phyloP scores from a whole-genome alignment of 345 rosid genomes.

The Syzygium oleosum region DNA sequence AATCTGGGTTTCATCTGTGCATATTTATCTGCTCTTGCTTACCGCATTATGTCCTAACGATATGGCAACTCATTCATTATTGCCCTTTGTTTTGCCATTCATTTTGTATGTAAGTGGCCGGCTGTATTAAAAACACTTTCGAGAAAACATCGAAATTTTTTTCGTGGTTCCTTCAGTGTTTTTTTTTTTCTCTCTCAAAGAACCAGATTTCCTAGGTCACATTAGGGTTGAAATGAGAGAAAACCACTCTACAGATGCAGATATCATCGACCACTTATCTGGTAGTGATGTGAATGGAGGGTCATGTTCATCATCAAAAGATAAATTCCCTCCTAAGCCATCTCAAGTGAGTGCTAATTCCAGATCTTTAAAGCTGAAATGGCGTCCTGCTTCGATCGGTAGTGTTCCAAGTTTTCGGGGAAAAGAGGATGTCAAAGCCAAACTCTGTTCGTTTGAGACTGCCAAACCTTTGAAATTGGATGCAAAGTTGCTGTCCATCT shows the following conservation, averaged over 20 bases:
- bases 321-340: background rate
- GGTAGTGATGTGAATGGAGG: background rate
- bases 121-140: background rate
- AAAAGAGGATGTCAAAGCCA: constrained; percentile 28
- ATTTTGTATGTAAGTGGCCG: background rate
- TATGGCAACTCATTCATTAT: background rate
- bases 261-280: constrained; percentile 1
- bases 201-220: constrained; percentile 29
- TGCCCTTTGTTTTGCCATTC: background rate
- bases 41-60: background rate
- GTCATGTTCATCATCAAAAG: constrained; percentile 5
- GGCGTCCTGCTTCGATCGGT: constrained; percentile 37
- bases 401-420: constrained; percentile 36
- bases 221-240: constrained; percentile 23
- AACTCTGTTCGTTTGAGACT: constrained; percentile 11
- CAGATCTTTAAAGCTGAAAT: constrained; percentile 24
- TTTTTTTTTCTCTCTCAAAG: constrained; percentile 11
- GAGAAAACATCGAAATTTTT: background rate
- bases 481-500: constrained; percentile 13
- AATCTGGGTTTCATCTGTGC: background rate
- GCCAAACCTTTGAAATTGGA: constrained; percentile 47
- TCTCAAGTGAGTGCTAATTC: constrained; percentile 15
- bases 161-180: background rate
- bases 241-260: constrained; percentile 1
- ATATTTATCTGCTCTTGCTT: background rate